Base-by-base conservation (phyloP, 2,329 filamentous ascomycete species). In the Pseudocercospora fuligena region DNA sequence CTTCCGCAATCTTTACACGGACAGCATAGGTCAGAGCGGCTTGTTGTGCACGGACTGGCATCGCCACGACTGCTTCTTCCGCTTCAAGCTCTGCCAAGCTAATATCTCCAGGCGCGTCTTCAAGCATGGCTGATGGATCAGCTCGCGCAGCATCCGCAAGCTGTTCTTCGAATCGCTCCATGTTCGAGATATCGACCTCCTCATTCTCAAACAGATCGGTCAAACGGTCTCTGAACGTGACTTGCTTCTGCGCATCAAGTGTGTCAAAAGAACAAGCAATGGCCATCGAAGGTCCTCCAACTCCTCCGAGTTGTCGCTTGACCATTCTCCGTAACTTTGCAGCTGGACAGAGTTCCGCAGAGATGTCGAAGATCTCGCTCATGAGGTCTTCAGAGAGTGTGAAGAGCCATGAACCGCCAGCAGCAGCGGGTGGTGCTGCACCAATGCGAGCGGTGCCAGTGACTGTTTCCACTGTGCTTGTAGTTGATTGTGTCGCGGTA, bases 311-410 rank as follows among this genome's bases (percentile, higher is more conserved):
- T 5, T 53, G 19, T 53, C 47, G 9, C 56, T 43, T 40, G 29
- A 29, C 2, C 29, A 58, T 16, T 11, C 5, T 36, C 3, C 56
- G 56, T 7, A 11, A 19, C 33, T 58, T 58, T 11, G 56, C 56
- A 43, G n/a, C 31, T 16, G 29, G 5, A 40, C 56, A 58, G 7
- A 58, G 16, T 43, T 40, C 56, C 16, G 31, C 56, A 21, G 46
- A 53, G 43, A 51, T 51, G 7, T 53, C 60, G 47, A 12, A 61
- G 29, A 61, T 61, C 4, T 61, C 47, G 12, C 16, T n/a, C 43
- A 61, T 51, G 23, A 61, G 25, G 16, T 27, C 31, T 33, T 51
- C 43, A 21, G 60, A 51, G 6, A 61, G 46, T 1, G 60, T 36
- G 33, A 61, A 61, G 12, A 53, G 12, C 60, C 43, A 61, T 8